phyloP scores from a whole-genome alignment of 1,284 basidiomycete genomes.

The Ganoderma boninense region DNA sequence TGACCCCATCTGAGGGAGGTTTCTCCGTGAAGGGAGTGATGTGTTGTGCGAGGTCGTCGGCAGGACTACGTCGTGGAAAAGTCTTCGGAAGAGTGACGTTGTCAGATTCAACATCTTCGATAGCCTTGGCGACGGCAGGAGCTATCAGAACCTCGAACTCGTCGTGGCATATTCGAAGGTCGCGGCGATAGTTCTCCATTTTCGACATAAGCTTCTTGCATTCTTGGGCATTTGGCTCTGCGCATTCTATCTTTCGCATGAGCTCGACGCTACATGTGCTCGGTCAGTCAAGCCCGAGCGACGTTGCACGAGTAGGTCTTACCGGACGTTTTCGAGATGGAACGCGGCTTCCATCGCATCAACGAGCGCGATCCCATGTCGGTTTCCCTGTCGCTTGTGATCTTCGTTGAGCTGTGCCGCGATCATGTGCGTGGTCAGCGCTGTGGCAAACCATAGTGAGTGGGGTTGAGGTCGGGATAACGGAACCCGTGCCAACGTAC shows the following conservation, averaged over 20 bases:
- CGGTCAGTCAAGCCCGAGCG: too few species aligned
- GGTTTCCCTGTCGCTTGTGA: background rate
- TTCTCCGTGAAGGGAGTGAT: background rate
- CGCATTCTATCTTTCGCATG: too few species aligned
- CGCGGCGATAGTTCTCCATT: background rate
- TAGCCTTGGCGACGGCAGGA: background rate
- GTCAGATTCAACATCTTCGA: background rate
- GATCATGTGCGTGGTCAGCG: background rate
- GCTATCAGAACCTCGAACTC: background rate
- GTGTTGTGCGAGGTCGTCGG: background rate
- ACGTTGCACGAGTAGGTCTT: background rate
- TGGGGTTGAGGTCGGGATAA: too few species aligned
- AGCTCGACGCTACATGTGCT: too few species aligned
- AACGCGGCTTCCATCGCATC: background rate
- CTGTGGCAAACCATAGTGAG: background rate
- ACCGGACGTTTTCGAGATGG: background rate
- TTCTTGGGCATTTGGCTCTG: background rate
- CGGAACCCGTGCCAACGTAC: background rate
- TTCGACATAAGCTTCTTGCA: background rate
- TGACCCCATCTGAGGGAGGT: background rate
- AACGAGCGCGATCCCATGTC: background rate
- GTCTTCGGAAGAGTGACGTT: background rate
- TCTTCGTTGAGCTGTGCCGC: background rate
- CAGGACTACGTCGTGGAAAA: background rate
- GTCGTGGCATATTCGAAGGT: background rate